Conservation (phyloP, 164 flowering plant genomes). For the Stephania japonica region DNA sequence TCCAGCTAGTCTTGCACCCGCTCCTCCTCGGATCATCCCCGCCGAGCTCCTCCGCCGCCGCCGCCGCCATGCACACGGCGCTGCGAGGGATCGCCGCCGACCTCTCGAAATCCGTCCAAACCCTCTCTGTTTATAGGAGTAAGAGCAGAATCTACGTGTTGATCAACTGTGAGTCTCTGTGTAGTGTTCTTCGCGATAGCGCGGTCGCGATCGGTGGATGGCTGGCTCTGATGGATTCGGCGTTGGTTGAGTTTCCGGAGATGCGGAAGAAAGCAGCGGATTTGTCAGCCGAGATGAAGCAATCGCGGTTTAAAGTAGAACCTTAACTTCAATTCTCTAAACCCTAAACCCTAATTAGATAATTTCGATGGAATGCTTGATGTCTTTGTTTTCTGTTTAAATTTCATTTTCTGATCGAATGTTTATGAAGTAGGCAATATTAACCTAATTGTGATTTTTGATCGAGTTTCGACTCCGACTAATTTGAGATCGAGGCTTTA, state of each 20-base stretch:
- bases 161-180: slow-evolving; percentile 35
- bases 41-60: slow-evolving; percentile 20
- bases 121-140: slow-evolving; percentile 25
- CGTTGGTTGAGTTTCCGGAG: slow-evolving; percentile 27
- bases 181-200: slow-evolving; percentile 29
- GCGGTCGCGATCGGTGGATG: slow-evolving; percentile 40
- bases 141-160: slow-evolving; percentile 44
- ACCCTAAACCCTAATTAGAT: no score
- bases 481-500: no score
- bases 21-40: slow-evolving; percentile 22
- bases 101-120: slow-evolving; percentile 24
- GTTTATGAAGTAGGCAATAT: no score
- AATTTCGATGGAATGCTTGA: no score
- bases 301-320: slow-evolving; percentile 37
- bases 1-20: slow-evolving; percentile 32
- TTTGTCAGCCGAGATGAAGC: slow-evolving; percentile 49
- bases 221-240: slow-evolving; percentile 44
- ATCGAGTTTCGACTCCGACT: no score
- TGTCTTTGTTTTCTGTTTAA: no score
- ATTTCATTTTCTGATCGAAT: no score
- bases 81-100: slow-evolving; percentile 41
- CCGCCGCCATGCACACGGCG: slow-evolving; percentile 35
- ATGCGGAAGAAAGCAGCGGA: slow-evolving; percentile 38
- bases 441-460: no score
- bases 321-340: background rate